Conservation (phyloP, 805 yeast genomes). For the Grigorovia yakushimaensis region DNA sequence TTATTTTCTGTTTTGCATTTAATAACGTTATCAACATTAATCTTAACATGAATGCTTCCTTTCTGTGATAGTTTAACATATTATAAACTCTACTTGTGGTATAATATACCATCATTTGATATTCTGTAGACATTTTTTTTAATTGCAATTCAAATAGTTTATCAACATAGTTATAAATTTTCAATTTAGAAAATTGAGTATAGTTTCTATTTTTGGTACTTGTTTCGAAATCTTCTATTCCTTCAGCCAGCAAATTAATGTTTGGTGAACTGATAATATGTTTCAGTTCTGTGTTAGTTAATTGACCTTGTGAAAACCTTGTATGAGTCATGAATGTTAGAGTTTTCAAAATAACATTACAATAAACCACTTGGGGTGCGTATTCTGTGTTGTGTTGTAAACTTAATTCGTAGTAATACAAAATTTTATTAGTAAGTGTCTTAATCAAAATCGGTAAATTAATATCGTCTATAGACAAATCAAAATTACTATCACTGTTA, state of each 20-base stretch:
- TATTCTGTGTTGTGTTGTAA: constrained; percentile 54
- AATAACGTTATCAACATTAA: constrained; percentile 47
- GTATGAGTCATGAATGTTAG: constrained; percentile 49
- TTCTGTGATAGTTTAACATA: constrained; percentile 52
- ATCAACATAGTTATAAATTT: constrained; percentile 42
- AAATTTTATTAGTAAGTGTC: constrained; percentile 31
- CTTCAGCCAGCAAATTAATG: background rate
- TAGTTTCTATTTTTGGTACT: background rate
- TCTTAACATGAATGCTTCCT: constrained; percentile 59
- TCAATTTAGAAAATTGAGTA: constrained; percentile 19
- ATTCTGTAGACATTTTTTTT: constrained; percentile 35
- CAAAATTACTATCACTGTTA: constrained; percentile 2
- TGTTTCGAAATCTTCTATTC: constrained; percentile 9
- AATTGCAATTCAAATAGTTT: constrained; percentile 38
- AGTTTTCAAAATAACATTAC: constrained; percentile 59
- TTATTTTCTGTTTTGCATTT: constrained; percentile 28
- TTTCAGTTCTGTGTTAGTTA: background rate
- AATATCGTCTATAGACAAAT: constrained; percentile 15
- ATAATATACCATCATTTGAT: constrained; percentile 55
- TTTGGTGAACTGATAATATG: background rate
- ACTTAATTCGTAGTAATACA: constrained; percentile 42
- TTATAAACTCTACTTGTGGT: constrained; percentile 57
- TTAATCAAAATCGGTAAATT: constrained; percentile 31
- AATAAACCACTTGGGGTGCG: constrained; percentile 72
- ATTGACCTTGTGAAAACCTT: constrained; percentile 28